phyloP scores from a whole-genome alignment of 345 rosid species.

The Turnera subulata region DNA sequence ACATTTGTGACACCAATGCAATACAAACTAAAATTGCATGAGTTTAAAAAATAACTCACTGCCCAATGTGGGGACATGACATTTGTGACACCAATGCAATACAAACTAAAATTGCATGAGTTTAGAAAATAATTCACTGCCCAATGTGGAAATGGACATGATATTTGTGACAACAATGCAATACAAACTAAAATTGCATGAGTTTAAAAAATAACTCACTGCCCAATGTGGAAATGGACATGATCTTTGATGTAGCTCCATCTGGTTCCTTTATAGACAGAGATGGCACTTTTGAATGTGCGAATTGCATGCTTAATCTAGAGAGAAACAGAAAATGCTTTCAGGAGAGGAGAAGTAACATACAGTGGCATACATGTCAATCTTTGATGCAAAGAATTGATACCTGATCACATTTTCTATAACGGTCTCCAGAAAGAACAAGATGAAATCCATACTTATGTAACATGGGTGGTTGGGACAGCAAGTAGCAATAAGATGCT shows the following conservation, averaged over 20 bases:
- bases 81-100: too few relatives aligned
- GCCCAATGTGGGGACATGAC: conserved; percentile 91
- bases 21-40: conserved; percentile 1
- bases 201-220: conserved; percentile 48
- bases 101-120: too few relatives aligned
- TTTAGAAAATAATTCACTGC: conserved; percentile 55
- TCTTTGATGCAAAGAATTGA: conserved; percentile 12
- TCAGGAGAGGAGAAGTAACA: conserved; percentile 18
- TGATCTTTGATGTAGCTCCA: conserved; percentile 97
- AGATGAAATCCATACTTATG: conserved; percentile 98
- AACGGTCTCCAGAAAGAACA: conserved; percentile 93
- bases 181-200: too few relatives aligned
- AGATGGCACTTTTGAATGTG: conserved; percentile 72
- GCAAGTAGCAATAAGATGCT: conserved; percentile 94
- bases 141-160: conserved; percentile 93
- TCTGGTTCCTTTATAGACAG: conserved; percentile 76
- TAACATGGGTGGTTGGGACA: conserved; percentile 83
- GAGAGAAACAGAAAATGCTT: conserved; percentile 19
- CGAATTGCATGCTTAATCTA: conserved; percentile 97
- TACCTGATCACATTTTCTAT: conserved; percentile 96
- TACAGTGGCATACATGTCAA: not conserved
- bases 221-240: conserved; percentile 90
- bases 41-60: conserved; percentile 47
- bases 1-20: conserved; percentile 14
- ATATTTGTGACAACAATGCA: too few relatives aligned